These are phyloP conservation scores for Pyrus bretschneideri DNA, from an alignment of 306 rosid genomes.

Conservation along the genomic window DNA sequence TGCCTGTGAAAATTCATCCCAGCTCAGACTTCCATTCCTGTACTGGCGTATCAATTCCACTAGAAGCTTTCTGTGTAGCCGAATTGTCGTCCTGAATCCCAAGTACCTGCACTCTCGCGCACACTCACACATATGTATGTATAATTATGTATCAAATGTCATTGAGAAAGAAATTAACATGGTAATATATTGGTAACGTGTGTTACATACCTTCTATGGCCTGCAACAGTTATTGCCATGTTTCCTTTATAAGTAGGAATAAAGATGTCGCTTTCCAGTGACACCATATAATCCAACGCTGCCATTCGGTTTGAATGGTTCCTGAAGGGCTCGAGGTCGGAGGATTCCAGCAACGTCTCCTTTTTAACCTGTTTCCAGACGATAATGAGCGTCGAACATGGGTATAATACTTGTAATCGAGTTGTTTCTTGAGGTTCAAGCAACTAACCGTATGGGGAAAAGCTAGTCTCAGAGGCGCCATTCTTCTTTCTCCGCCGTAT, in stretches of 20 bases:
- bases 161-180: background rate
- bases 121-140: background rate
- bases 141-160: background rate
- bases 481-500: slow-evolving; percentile 71
- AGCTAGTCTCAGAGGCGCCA: slow-evolving; percentile 54
- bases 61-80: slow-evolving; percentile 13
- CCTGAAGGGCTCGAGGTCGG: slow-evolving; percentile 58
- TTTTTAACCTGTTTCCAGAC: slow-evolving; percentile 56
- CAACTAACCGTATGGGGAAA: slow-evolving; percentile 66
- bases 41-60: slow-evolving; percentile 29
- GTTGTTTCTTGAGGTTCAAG: background rate
- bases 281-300: slow-evolving; percentile 80
- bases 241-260: slow-evolving; percentile 82
- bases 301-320: slow-evolving; percentile 89
- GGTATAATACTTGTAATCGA: background rate
- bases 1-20: slow-evolving; percentile 35
- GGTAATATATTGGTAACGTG: background rate
- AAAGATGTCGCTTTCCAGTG: slow-evolving; percentile 77
- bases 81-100: slow-evolving; percentile 33
- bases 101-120: slow-evolving; percentile 6
- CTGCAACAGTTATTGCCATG: slow-evolving; percentile 88
- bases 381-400: slow-evolving; percentile 1
- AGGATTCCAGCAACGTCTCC: slow-evolving; percentile 58
- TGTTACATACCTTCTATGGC: slow-evolving; percentile 61
- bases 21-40: slow-evolving; percentile 28